Evolutionary conservation across 73 alveolate species (phyloP).

Genomic region (Effrenium voratum): DNA sequence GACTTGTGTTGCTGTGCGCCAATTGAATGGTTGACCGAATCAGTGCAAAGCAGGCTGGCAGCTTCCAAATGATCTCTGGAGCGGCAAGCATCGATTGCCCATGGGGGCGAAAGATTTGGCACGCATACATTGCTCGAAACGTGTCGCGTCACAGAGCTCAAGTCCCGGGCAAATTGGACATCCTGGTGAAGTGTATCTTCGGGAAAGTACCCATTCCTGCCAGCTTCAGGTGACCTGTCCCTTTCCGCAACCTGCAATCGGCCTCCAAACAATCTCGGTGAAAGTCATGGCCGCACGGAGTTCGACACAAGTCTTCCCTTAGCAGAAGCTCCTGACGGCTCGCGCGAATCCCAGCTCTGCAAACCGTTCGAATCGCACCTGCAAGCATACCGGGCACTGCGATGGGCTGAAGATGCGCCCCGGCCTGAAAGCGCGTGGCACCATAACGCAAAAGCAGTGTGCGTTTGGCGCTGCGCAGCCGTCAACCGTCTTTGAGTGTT

Average conservation of each 20-base stretch:
- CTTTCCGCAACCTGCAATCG: background rate
- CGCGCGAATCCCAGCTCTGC: background rate
- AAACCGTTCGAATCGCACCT: background rate
- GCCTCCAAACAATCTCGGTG: slow-evolving; percentile 67
- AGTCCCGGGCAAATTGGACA: slow-evolving; percentile 28
- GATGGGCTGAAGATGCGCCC: slow-evolving; percentile 20
- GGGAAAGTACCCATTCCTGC: slow-evolving; percentile 71
- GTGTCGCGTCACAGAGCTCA: background rate
- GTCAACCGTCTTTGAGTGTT: no score
- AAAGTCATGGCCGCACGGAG: slow-evolving; percentile 79
- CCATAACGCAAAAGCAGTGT: background rate
- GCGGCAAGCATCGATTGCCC: no score
- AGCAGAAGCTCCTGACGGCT: slow-evolving; percentile 9
- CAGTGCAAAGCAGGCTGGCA: no score
- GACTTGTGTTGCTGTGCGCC: background rate
- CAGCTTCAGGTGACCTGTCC: background rate
- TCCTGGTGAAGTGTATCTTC: slow-evolving; percentile 33
- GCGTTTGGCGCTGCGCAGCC: no score
- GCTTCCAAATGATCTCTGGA: no score
- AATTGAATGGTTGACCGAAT: no score
- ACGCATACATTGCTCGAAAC: background rate
- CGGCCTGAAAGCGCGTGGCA: background rate
- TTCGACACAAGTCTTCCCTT: slow-evolving; percentile 29
- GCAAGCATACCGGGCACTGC: background rate
- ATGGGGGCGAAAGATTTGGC: background rate